Conservation (phyloP, 108 stramenopile species). For the Pseudonitzschia delicatissima region DNA sequence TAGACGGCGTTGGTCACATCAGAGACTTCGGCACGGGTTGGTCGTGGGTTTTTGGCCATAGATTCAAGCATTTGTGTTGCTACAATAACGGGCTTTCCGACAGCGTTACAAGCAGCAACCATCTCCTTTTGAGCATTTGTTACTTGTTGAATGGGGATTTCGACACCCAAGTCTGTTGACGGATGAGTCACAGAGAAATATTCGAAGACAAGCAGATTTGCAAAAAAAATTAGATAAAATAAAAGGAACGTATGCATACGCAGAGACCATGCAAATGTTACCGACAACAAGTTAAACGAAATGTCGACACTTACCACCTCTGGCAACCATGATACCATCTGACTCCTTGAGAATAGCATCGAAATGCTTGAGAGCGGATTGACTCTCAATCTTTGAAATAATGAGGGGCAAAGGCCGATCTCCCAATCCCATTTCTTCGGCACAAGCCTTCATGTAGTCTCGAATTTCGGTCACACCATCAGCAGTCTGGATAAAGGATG, state of each 20-base stretch:
- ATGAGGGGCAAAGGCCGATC: conserved; percentile 68
- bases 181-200: conserved; percentile 14
- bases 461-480: conserved; percentile 85
- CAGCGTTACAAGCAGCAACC: conserved; percentile 90
- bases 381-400: conserved; percentile 86
- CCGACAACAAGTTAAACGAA: not conserved
- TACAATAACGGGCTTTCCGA: conserved; percentile 94
- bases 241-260: not conserved
- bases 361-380: conserved; percentile 79
- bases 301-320: conserved; percentile 25
- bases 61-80: conserved; percentile 99
- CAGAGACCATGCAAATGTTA: not conserved
- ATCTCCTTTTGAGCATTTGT: conserved; percentile 98
- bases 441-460: conserved; percentile 69
- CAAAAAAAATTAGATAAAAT: not conserved
- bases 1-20: conserved; percentile 99
- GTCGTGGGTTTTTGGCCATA: conserved; percentile 97
- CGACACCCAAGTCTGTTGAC: conserved; percentile 85
- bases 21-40: conserved; percentile 96
- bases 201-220: conserved; percentile 17
- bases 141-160: conserved; percentile 91
- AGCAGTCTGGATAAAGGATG: conserved; percentile 87
- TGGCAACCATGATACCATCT: conserved; percentile 91
- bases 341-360: conserved; percentile 84
- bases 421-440: conserved; percentile 66